phyloP scores from a whole-genome alignment of 495 filamentous ascomycete species.

The Hyaloscypha finlandica region DNA sequence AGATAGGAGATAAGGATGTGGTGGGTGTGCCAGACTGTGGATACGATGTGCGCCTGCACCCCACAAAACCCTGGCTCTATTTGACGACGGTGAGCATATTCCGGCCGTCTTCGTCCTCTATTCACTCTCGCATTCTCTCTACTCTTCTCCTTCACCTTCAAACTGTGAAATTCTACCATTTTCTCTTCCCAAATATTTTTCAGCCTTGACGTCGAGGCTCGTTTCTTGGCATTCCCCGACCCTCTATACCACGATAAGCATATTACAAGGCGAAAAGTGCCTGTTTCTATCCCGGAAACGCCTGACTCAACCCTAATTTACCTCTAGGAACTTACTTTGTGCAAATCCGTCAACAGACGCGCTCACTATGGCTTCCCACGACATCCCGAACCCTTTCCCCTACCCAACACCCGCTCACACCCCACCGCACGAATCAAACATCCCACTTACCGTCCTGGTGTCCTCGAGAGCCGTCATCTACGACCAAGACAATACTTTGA shows the following conservation, averaged over 20 bases:
- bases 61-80: constrained; percentile 33
- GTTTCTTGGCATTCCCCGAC: constrained; percentile 11
- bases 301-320: neutral
- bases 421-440: constrained; percentile 31
- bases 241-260: constrained; percentile 31
- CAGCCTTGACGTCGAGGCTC: constrained; percentile 17
- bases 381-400: constrained; percentile 24
- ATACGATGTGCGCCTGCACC: constrained; percentile 22
- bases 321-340: constrained; percentile 13
- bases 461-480: constrained; percentile 83
- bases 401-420: constrained; percentile 34
- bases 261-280: constrained; percentile 14
- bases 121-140: constrained; percentile 13
- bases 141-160: neutral
- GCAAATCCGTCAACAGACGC: constrained; percentile 6
- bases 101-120: constrained; percentile 1
- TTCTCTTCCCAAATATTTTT: constrained; percentile 3
- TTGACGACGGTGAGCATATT: constrained; percentile 14
- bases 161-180: neutral
- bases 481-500: constrained; percentile 55
- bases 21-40: constrained; percentile 4
- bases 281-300: constrained; percentile 3
- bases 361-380: constrained; percentile 34
- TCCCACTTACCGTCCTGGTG: constrained; percentile 68
- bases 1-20: constrained; percentile 22